phyloP scores from a whole-genome alignment of 306 rosid genomes.

The Fragaria ananassa region DNA sequence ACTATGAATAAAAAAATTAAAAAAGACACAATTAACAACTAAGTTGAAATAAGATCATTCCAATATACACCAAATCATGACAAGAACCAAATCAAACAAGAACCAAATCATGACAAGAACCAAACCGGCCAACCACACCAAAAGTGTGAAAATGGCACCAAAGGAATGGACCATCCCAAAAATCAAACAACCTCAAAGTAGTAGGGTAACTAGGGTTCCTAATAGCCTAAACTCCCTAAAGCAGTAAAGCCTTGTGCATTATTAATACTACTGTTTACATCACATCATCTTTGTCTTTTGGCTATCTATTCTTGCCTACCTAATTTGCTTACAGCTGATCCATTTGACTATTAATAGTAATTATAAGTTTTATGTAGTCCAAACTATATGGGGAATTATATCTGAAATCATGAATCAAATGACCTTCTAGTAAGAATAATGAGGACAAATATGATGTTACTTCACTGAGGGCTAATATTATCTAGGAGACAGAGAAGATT shows the following conservation, averaged over 20 bases:
- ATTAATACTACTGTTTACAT: not conserved
- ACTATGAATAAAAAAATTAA: no score
- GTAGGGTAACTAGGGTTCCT: not conserved
- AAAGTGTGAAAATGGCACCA: not conserved
- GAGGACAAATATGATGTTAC: constrained; percentile 19
- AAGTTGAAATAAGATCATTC: no score
- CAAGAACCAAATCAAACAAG: no score
- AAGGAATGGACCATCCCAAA: not conserved
- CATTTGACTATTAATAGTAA: not conserved
- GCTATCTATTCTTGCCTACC: not conserved
- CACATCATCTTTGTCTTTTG: constrained; percentile 3
- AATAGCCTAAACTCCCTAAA: not conserved
- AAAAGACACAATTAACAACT: no score
- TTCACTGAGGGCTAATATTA: constrained; percentile 1
- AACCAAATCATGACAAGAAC: not conserved
- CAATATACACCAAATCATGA: no score
- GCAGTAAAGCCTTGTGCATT: not conserved
- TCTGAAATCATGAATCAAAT: not conserved
- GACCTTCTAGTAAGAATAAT: not conserved
- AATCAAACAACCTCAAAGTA: not conserved
- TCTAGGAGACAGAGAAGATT: not conserved
- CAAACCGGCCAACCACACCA: not conserved
- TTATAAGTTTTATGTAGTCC: constrained; percentile 16
- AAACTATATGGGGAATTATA: constrained; percentile 20
- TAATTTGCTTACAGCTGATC: constrained; percentile 4